These are phyloP conservation scores for Chionographis japonica DNA, from an alignment of 106 monocot species.

Conservation along the genomic window DNA sequence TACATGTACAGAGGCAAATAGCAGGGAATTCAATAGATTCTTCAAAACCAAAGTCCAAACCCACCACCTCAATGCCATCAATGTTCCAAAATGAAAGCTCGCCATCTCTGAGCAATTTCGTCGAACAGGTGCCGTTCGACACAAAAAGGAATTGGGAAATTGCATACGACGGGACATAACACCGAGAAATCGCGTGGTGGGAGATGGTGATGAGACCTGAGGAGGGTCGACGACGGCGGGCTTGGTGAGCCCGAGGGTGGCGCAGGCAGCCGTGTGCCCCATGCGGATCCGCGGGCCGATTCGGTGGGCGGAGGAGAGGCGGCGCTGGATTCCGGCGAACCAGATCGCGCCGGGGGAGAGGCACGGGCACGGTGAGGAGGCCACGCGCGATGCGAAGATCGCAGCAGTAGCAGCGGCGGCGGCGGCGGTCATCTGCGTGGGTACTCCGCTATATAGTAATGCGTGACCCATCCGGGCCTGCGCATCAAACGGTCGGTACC, in stretches of 20 bases:
- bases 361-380: constrained; percentile 3
- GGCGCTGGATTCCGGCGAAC: constrained; percentile 1
- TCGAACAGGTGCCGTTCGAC: constrained; percentile 7
- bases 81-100: background rate
- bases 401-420: constrained; percentile 6
- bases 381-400: constrained; percentile 14
- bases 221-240: constrained; percentile 31
- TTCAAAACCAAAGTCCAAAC: too few species aligned
- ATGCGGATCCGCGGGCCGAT: background rate
- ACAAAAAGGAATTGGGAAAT: background rate
- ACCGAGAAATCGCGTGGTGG: background rate
- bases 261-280: background rate
- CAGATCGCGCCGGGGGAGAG: background rate
- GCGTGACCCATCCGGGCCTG: background rate
- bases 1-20: too few species aligned
- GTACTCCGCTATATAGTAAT: background rate
- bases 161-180: background rate
- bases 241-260: constrained; percentile 49
- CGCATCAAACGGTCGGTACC: too few species aligned
- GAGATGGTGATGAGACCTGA: constrained; percentile 21
- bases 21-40: too few species aligned
- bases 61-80: too few species aligned
- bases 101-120: constrained; percentile 4
- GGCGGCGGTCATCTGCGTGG: background rate
- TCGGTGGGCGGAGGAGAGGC: background rate